Conservation (phyloP, 129 eudicot genomes). For the Flaveria ramosissima region DNA sequence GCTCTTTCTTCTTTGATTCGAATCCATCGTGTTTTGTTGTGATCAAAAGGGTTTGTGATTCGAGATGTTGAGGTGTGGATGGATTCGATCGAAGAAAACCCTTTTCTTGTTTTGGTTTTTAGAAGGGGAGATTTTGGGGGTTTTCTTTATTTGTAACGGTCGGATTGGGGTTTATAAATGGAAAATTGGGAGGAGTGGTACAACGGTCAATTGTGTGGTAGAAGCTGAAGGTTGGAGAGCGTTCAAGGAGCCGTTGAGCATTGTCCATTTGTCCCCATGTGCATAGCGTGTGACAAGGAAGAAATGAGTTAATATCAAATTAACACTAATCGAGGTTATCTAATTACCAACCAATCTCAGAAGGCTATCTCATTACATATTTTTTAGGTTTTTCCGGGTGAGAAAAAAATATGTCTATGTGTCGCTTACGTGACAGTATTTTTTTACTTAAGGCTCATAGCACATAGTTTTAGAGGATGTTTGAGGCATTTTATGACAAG, state of each 20-base stretch:
- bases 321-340: too few species aligned
- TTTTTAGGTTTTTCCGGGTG: too few species aligned
- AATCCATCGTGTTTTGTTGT: conserved; percentile 41
- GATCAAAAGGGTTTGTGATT: not conserved
- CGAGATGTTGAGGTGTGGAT: not conserved
- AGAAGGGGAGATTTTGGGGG: conserved; percentile 29
- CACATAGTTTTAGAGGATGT: too few species aligned
- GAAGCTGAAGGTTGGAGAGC: conserved; percentile 27
- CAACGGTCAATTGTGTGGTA: conserved; percentile 61
- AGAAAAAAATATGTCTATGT: too few species aligned
- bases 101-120: not conserved
- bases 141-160: conserved; percentile 29
- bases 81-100: conserved; percentile 12
- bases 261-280: too few species aligned
- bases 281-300: too few species aligned
- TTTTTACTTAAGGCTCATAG: too few species aligned
- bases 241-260: conserved; percentile 40
- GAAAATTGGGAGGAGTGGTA: conserved; percentile 1
- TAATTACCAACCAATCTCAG: too few species aligned
- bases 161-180: conserved; percentile 41
- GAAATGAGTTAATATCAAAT: too few species aligned
- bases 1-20: conserved; percentile 77
- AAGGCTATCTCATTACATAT: too few species aligned
- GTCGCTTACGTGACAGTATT: too few species aligned
- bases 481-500: too few species aligned